Conservation (phyloP, 768 basidiomycete species). For the Lactarius indigo region DNA sequence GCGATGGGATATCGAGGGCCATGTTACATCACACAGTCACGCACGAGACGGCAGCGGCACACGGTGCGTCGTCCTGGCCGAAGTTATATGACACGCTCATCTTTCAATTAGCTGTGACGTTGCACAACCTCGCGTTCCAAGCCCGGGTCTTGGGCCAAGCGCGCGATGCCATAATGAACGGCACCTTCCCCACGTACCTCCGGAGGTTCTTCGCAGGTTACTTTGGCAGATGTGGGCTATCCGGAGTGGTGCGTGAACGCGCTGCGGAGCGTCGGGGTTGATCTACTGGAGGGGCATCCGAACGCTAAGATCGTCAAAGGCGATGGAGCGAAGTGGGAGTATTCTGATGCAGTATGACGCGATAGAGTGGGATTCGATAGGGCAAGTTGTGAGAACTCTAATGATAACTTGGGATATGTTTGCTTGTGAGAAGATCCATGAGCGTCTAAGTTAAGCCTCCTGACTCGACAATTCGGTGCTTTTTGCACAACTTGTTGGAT, state of each 20-base stretch:
- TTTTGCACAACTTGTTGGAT: not conserved
- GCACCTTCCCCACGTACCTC: slow-evolving; percentile 75
- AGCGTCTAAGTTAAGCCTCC: not conserved
- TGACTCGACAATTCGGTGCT: not conserved
- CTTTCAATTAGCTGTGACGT: slow-evolving; percentile 57
- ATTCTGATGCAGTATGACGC: slow-evolving; percentile 42
- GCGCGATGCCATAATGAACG: slow-evolving; percentile 74
- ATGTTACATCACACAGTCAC: slow-evolving; percentile 72
- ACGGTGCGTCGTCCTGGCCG: slow-evolving; percentile 45
- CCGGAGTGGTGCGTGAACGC: slow-evolving; percentile 90
- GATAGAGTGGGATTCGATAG: not conserved
- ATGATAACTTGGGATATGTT: not conserved
- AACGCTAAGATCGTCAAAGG: slow-evolving; percentile 53
- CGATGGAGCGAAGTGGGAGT: slow-evolving; percentile 78
- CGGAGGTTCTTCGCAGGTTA: slow-evolving; percentile 72
- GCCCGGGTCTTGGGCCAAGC: slow-evolving; percentile 85
- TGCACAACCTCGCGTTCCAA: slow-evolving; percentile 84
- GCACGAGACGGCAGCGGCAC: slow-evolving; percentile 81
- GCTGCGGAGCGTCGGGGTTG: slow-evolving; percentile 75
- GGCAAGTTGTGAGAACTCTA: not conserved
- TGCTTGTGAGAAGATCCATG: not conserved
- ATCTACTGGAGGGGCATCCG: slow-evolving; percentile 57
- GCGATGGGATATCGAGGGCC: slow-evolving; percentile 61
- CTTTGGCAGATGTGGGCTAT: slow-evolving; percentile 72
- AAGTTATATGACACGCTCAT: slow-evolving; percentile 12